These are phyloP conservation scores for Dalbergia cochinchinensis DNA, from an alignment of 306 rosid genomes.

Conservation along the genomic window DNA sequence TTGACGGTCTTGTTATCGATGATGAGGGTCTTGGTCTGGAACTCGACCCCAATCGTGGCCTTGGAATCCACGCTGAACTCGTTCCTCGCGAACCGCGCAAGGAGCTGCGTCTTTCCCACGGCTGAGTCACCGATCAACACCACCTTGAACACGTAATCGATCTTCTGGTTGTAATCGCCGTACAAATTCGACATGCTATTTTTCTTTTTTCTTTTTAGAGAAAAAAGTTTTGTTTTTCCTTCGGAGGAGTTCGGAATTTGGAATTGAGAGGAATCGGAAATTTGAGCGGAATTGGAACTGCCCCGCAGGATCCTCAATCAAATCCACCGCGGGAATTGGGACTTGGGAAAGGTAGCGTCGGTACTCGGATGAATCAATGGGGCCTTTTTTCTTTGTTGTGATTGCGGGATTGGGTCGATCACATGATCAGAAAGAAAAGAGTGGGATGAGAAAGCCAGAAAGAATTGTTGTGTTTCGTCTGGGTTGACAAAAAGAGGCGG, in stretches of 20 bases:
- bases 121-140: conserved; percentile 90
- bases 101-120: conserved; percentile 83
- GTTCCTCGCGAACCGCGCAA: conserved; percentile 76
- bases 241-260: not conserved
- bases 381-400: not conserved
- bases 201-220: not conserved
- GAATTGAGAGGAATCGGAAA: no score
- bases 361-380: not conserved
- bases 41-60: conserved; percentile 82
- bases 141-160: conserved; percentile 86
- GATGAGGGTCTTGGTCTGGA: conserved; percentile 65
- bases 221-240: not conserved
- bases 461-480: not conserved
- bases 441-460: not conserved
- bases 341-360: not conserved
- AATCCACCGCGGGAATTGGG: conserved; percentile 3
- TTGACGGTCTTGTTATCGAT: conserved; percentile 81
- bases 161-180: conserved; percentile 62
- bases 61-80: conserved; percentile 78
- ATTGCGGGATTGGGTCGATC: not conserved
- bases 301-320: not conserved
- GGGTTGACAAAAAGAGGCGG: not conserved
- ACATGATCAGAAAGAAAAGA: not conserved
- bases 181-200: conserved; percentile 49
- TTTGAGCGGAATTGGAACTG: not conserved